Base-by-base conservation (phyloP, 768 basidiomycete genomes). In the Phaffia australis region DNA sequence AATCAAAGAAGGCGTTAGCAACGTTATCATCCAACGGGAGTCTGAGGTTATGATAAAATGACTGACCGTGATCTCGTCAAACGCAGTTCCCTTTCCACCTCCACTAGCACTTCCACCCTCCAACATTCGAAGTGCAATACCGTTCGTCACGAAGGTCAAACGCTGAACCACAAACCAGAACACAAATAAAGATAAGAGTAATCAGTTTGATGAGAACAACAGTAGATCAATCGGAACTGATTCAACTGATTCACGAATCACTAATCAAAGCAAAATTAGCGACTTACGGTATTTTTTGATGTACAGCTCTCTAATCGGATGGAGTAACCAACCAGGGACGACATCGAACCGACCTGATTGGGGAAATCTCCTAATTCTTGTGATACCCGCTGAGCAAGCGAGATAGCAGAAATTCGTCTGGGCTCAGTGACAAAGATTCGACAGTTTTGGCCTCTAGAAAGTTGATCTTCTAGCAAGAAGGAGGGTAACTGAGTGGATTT, bases 401-500 rank as follows among this genome's bases (percentile, higher is more conserved):
- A 97, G 59, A 97, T 88, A 1, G 94, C 93, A 63, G 91, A 93
- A 70, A 98, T 98, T 51, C 94, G 84, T 54, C 59, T 60, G 6
- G 94, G 94, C 73, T 98, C 93, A 5, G 94, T 97, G 70, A 91
- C 94, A 72, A 84, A 90, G 72, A 99, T 87, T 75, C 87, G 94
- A 80, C 90, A 94, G 63, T 82, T 81, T 71, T 80, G 83, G 29
- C 93, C 95, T 68, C 81, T 81, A 5, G 85, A 82, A 25, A 97
- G 82, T 62, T 87, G 84, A 72, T 93, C 85, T 75, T 99, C 94
- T 14, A 99, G 82, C 70, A 98, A 87, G 77, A 92, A 98, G 0
- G 87, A 81, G 3, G 94, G 94, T 3, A 97, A 83, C 78, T 98
- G 94, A 0, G 94, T 98, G 1, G 92, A 95, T 78, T 99, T 99